These are phyloP conservation scores for Psilocybe subaeruginosa DNA, from an alignment of 768 basidiomycete species.

Conservation along the genomic window DNA sequence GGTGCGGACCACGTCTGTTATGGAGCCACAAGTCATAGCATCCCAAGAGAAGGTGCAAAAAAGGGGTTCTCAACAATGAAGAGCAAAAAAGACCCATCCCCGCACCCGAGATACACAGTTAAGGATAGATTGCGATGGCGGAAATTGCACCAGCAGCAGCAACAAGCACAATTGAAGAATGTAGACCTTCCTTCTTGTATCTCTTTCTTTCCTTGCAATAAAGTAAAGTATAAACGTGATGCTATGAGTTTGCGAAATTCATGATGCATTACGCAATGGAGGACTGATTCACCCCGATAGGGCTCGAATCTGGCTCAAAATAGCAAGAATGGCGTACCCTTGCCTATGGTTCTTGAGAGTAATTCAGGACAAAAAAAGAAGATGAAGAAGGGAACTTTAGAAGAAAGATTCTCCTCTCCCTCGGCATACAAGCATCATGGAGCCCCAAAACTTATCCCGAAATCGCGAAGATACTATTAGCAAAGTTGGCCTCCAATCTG, in stretches of 20 bases:
- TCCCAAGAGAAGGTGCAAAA: conserved; percentile 7
- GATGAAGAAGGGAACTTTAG: conserved; percentile 14
- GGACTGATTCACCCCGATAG: conserved; percentile 6
- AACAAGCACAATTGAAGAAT: conserved; percentile 10
- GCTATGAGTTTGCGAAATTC: conserved; percentile 17
- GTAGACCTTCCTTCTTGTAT: conserved; percentile 13
- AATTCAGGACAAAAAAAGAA: conserved; percentile 24
- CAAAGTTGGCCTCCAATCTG: not conserved
- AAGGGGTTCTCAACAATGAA: conserved; percentile 13
- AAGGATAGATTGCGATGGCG: conserved; percentile 32
- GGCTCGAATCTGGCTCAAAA: conserved; percentile 18
- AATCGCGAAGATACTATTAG: not conserved
- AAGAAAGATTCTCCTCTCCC: conserved; percentile 15
- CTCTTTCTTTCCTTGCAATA: conserved; percentile 14
- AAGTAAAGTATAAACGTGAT: conserved; percentile 22
- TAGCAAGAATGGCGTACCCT: conserved; percentile 11
- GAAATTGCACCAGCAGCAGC: conserved; percentile 18
- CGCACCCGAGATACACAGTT: conserved; percentile 24
- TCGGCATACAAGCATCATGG: not conserved
- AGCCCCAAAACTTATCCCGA: not conserved
- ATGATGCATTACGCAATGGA: conserved; percentile 10
- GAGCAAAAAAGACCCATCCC: conserved; percentile 9
- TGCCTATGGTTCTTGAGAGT: conserved; percentile 17
- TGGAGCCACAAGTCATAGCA: conserved; percentile 2
- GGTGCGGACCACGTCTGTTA: conserved; percentile 21